phyloP scores from a whole-genome alignment of 305 asterid species.

The Plantago lanceolata region DNA sequence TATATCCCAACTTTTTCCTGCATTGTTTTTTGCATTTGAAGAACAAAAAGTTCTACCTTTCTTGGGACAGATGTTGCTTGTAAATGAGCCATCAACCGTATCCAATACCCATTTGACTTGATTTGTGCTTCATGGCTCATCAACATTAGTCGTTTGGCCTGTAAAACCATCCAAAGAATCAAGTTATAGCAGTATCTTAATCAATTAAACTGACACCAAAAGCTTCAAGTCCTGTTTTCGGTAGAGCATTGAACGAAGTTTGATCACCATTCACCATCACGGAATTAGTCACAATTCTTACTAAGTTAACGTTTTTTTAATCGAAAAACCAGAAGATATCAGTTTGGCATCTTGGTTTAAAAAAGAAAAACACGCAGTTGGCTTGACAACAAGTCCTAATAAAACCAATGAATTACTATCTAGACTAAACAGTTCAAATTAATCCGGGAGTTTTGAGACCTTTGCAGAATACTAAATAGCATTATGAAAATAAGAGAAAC shows the following conservation, averaged over 20 bases:
- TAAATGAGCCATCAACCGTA: slow-evolving; percentile 89
- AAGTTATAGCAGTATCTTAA: slow-evolving; percentile 4
- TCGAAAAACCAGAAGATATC: background rate
- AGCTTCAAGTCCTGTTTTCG: background rate
- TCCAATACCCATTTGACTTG: slow-evolving; percentile 94
- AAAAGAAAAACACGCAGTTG: background rate
- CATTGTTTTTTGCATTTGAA: slow-evolving; percentile 5
- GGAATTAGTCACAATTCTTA: too few relatives aligned
- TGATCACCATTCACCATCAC: too few relatives aligned
- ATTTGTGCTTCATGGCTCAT: slow-evolving; percentile 99
- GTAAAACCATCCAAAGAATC: slow-evolving; percentile 25
- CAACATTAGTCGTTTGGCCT: slow-evolving; percentile 89
- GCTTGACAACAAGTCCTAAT: too few relatives aligned
- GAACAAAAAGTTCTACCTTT: slow-evolving; percentile 47
- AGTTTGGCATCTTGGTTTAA: slow-evolving; percentile 2
- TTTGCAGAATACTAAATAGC: too few relatives aligned
- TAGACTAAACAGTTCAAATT: too few relatives aligned
- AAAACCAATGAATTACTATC: too few relatives aligned
- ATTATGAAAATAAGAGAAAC: slow-evolving; percentile 29
- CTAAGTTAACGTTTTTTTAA: background rate
- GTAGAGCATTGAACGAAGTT: background rate
- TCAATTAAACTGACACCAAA: background rate
- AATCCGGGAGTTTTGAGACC: background rate
- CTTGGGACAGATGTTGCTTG: slow-evolving; percentile 82
- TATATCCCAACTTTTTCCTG: background rate